Base-by-base conservation (phyloP, 805 yeast species). In the Candida michaelii region DNA sequence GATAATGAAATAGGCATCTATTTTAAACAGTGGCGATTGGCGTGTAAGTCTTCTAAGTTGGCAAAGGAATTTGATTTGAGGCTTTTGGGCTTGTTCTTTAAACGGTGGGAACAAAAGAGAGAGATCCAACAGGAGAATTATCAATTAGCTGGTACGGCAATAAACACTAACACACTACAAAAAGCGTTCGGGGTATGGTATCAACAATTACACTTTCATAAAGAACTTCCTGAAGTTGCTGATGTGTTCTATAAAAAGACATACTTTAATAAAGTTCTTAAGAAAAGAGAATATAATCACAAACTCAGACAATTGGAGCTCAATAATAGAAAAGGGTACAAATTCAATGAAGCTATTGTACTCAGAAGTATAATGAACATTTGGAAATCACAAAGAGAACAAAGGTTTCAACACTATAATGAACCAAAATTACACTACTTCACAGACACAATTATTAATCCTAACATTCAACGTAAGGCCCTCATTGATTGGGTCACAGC, bases 341-440 rank as follows among this genome's bases (percentile, higher is more conserved):
- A 14, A 3, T 27, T 35, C 4, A 18, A 3, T 6, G 40, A 29
- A n/a, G 13, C 4, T 9, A 14, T 40, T 2, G 11, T 13, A 4
- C 5, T 35, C 2, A 21, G 30, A 6, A 25, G 36, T 36, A 14
- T 14, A 5, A 6, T 41, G 13, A 12, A 13, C 1, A 12, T 30
- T 10, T 68, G 73, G 73, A 55, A 55, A 34, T 29, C 40, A 0
- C 39, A 40, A 2, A 58, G 56, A 41, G 48, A 51, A 4, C 25
- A 32, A 9, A 45, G 43, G 19, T 65, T 57, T 45, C 65, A 64
- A 29, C 33, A 24, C 5, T 32, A 45, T 7, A 48, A 60, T 9
- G 42, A 45, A 3, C 24, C 39, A 10, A 55, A 54, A 17, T 40
- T 64, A n/a, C 13, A 35, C 0, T 32, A 40, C 2, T 60, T 67